These are phyloP conservation scores for Sarocladiaceae sp. DNA, from an alignment of 2,329 filamentous ascomycete species.

Conservation along the genomic window DNA sequence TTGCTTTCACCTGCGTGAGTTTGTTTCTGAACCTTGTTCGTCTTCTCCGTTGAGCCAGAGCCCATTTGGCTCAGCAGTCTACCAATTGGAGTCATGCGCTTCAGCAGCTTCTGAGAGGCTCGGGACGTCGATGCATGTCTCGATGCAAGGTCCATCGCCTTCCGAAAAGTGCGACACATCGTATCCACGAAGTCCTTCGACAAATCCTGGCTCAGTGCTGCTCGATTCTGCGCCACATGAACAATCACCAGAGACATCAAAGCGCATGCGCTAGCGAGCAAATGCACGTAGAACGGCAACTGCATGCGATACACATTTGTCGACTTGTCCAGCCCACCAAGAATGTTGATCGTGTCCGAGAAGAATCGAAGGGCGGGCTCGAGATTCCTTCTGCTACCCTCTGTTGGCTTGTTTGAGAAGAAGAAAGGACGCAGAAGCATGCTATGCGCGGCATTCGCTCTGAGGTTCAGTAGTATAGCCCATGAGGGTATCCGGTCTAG, in stretches of 20 bases:
- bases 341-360: background rate
- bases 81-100: background rate
- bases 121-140: slow-evolving; percentile 1
- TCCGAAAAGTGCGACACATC: slow-evolving; percentile 6
- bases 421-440: slow-evolving; percentile 11
- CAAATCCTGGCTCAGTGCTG: background rate
- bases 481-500: slow-evolving; percentile 1
- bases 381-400: background rate
- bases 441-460: slow-evolving; percentile 7
- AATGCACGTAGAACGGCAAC: slow-evolving; percentile 8
- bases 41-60: background rate
- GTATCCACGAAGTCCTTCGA: background rate
- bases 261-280: slow-evolving; percentile 3
- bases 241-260: slow-evolving; percentile 10
- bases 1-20: too few species aligned
- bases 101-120: background rate
- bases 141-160: slow-evolving; percentile 3
- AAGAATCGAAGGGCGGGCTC: background rate
- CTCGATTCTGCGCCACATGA: slow-evolving; percentile 9
- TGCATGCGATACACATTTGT: slow-evolving; percentile 5
- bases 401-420: background rate
- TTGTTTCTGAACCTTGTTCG: background rate
- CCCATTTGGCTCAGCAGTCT: background rate
- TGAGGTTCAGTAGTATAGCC: slow-evolving; percentile 7
- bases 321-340: slow-evolving; percentile 1